Evolutionary conservation across 2,329 filamentous ascomycete genomes (phyloP).

Genomic region (Cercospora janseana): DNA sequence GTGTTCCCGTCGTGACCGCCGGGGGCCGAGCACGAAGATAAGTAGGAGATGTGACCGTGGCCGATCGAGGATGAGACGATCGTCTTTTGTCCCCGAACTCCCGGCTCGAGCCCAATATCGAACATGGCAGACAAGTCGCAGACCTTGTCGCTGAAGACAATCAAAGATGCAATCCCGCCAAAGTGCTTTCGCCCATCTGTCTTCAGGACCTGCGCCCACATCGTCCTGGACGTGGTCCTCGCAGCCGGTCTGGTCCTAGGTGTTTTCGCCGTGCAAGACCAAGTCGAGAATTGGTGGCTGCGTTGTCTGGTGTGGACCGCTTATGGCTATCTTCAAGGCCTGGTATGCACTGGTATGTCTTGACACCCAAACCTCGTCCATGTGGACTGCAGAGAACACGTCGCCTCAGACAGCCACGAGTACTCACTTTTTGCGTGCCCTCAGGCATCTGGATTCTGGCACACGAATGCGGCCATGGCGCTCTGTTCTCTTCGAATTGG

Average conservation of each 20-base stretch:
- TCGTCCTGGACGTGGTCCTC: conserved; percentile 11
- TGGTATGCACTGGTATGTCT: conserved; percentile 54
- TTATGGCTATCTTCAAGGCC: conserved; percentile 65
- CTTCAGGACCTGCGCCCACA: conserved; percentile 13
- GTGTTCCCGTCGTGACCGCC: background rate
- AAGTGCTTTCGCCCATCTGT: conserved; percentile 15
- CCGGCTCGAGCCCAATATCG: background rate
- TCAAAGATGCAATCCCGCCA: conserved; percentile 17
- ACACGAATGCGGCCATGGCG: conserved; percentile 69
- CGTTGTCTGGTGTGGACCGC: conserved; percentile 18
- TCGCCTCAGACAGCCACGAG: background rate
- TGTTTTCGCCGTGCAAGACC: conserved; percentile 7
- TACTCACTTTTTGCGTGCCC: background rate
- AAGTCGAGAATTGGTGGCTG: conserved; percentile 6
- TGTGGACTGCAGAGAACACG: background rate
- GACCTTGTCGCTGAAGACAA: conserved; percentile 1
- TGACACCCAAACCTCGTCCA: background rate
- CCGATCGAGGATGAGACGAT: background rate
- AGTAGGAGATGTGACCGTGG: background rate
- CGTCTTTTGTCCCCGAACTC: background rate
- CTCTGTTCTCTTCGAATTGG: conserved; percentile 57
- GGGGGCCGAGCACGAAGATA: background rate
- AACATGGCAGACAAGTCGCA: background rate
- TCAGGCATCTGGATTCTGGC: conserved; percentile 67
- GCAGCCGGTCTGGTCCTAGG: conserved; percentile 10